Conservation (phyloP, 495 filamentous ascomycete genomes). For the Penicillium paxilli region DNA sequence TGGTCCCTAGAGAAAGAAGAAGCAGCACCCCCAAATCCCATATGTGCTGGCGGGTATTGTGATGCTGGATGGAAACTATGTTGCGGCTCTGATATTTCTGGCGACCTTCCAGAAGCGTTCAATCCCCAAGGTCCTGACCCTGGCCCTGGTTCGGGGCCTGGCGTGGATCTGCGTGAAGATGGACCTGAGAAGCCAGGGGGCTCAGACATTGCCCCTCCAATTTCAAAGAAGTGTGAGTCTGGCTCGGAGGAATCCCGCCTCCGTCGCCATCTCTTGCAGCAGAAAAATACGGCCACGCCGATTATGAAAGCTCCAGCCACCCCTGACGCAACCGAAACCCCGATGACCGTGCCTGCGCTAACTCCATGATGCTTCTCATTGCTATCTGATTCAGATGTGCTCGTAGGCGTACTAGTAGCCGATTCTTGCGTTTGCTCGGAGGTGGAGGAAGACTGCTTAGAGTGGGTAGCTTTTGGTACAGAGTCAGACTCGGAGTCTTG, state of each 20-base stretch:
- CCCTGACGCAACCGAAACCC: constrained; percentile 43
- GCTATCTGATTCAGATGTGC: constrained; percentile 6
- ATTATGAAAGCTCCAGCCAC: constrained; percentile 41
- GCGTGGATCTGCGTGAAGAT: constrained; percentile 16
- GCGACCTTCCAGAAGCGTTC: not conserved
- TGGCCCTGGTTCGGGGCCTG: constrained; percentile 15
- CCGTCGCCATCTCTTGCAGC: constrained; percentile 31
- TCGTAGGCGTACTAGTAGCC: constrained; percentile 7
- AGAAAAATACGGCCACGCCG: constrained; percentile 37
- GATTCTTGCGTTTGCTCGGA: not conserved
- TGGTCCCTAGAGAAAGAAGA: not conserved
- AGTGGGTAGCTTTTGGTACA: not conserved
- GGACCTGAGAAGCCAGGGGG: constrained; percentile 35
- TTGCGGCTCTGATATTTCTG: constrained; percentile 13
- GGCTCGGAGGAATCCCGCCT: constrained; percentile 14
- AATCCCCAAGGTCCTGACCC: constrained; percentile 11
- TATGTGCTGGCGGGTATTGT: constrained; percentile 22
- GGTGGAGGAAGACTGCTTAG: constrained; percentile 5
- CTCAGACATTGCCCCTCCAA: constrained; percentile 44
- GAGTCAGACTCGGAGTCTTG: not conserved
- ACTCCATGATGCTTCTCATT: constrained; percentile 20
- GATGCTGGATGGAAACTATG: constrained; percentile 4
- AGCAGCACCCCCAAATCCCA: constrained; percentile 15
- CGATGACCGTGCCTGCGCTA: constrained; percentile 38
- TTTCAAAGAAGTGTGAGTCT: constrained; percentile 39